Base-by-base conservation (phyloP, 306 rosid species). In the Rosa lucieae region DNA sequence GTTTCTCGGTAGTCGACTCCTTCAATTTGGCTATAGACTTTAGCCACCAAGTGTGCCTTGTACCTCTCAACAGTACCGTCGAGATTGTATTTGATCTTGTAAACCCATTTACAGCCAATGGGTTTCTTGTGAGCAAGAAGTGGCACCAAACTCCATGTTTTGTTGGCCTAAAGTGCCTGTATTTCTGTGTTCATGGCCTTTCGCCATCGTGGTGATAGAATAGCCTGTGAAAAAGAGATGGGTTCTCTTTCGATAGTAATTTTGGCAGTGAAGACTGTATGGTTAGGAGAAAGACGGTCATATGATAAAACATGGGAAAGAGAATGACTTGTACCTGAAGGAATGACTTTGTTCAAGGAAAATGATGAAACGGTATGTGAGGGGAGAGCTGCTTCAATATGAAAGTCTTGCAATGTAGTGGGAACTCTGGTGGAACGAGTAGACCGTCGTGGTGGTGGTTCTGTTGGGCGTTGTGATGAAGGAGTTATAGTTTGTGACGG, bases 381-480 rank as follows among this genome's bases (percentile, higher is more conserved):
- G n/a, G 68, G 78, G 32, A 74, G 68, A 26, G 68, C 4, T 18
- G 67, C 35, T 4, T 74, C 67, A 5, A 74, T 39, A 40, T 74
- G 67, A 52, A 73, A 52, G 40, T 52, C 43, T 29, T 73, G 13
- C 13, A 73, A 32, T 6, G 29, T n/a, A 32, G 42, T 49, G 17
- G 66, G 65, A 3, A 8, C 8, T 53, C 12, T 49, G 11, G 44
- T 73, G 7, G 47, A 18, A 3, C 47, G 3, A 2, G 39, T 53
- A 12, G 43, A 39, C 20, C 15, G 15, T 15, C 42, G 15, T 11
- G 14, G 43, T 26, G 21, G 10, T 67, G 20, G 47, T 9, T 43
- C 47, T 43, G 47, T 43, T 43, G 47, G 47, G 10, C 10, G 0
- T 43, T 11, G 47, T 32, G 35, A 32, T 43, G 47, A 43, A 43